A percentile compares a stretch with the other conserved stretches of the same genome.
Evolutionary conservation across 164 flowering plant genomes (phyloP).

Genomic region (Annona squamosa): DNA sequence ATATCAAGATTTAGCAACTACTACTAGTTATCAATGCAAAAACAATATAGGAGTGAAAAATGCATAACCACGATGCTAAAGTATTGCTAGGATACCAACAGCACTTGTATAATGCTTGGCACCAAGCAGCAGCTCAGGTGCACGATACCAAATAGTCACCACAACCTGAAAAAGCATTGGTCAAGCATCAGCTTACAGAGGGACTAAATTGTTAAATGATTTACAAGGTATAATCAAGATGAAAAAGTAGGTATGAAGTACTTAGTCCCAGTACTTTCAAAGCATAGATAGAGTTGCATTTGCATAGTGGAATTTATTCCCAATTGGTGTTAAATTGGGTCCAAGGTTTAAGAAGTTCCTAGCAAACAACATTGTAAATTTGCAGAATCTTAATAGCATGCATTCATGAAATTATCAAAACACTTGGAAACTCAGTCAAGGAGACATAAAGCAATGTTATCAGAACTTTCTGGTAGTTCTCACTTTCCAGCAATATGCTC

Average conservation of each 20-base stretch:
- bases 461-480: neutral
- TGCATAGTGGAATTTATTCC: neutral
- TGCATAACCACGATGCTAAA: neutral
- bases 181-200: neutral
- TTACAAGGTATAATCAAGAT: neutral
- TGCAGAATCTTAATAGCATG: neutral
- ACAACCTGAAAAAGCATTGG: conserved; percentile 56
- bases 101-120: conserved; percentile 99
- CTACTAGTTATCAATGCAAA: neutral
- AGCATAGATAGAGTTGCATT: neutral
- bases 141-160: conserved; percentile 99
- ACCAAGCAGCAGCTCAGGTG: conserved; percentile 97
- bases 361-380: neutral
- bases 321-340: neutral
- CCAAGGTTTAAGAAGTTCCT: neutral
- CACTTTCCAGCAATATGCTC: too few species aligned
- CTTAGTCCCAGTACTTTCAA: neutral
- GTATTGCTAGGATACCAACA: conserved; percentile 64
- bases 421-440: too few species aligned
- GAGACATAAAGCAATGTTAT: neutral
- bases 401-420: neutral
- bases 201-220: neutral
- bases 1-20: neutral
- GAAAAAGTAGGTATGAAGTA: neutral
- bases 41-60: neutral